Evolutionary conservation across 2,329 filamentous ascomycete species (phyloP).

Genomic region (Corynespora cassiicola): DNA sequence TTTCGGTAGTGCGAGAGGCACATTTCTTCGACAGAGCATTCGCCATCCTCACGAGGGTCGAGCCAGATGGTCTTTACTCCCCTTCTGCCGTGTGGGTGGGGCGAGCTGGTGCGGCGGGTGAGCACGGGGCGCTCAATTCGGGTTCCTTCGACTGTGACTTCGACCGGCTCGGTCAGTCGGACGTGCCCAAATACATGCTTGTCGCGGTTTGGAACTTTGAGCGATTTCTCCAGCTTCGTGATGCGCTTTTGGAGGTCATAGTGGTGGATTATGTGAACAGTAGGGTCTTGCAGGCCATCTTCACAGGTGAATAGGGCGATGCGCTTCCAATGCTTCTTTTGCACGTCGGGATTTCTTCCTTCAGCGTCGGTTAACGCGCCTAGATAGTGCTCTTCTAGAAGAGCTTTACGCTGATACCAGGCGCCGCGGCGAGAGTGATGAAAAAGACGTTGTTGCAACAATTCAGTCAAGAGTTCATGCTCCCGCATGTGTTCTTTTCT

Average conservation of each 20-base stretch:
- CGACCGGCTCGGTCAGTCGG: conserved; percentile 74
- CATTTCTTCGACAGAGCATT: conserved; percentile 93
- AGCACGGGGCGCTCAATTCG: conserved; percentile 71
- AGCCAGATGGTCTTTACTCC: conserved; percentile 86
- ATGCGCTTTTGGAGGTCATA: conserved; percentile 94
- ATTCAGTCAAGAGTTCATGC: conserved; percentile 73
- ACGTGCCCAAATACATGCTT: conserved; percentile 96
- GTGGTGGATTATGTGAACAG: conserved; percentile 92
- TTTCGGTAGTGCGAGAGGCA: conserved; percentile 85
- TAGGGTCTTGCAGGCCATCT: conserved; percentile 80
- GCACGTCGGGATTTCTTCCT: conserved; percentile 57
- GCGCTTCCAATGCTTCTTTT: conserved; percentile 83
- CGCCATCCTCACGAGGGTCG: conserved; percentile 73
- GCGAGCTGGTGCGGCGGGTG: conserved; percentile 33
- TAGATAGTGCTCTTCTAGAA: conserved; percentile 97
- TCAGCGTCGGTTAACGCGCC: conserved; percentile 47
- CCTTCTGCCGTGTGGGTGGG: conserved; percentile 39
- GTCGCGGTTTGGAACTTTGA: conserved; percentile 81
- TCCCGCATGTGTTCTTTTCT: conserved; percentile 83
- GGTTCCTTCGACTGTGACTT: conserved; percentile 78
- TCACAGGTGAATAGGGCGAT: conserved; percentile 83
- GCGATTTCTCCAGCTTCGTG: conserved; percentile 83
- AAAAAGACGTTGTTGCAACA: conserved; percentile 83
- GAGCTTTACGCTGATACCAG: conserved; percentile 95
- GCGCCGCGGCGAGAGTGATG: conserved; percentile 82